A percentile compares a stretch with the other conserved stretches of the same genome.
Conservation (phyloP, 345 rosid species). For the Excoecaria cochinchinensis region DNA sequence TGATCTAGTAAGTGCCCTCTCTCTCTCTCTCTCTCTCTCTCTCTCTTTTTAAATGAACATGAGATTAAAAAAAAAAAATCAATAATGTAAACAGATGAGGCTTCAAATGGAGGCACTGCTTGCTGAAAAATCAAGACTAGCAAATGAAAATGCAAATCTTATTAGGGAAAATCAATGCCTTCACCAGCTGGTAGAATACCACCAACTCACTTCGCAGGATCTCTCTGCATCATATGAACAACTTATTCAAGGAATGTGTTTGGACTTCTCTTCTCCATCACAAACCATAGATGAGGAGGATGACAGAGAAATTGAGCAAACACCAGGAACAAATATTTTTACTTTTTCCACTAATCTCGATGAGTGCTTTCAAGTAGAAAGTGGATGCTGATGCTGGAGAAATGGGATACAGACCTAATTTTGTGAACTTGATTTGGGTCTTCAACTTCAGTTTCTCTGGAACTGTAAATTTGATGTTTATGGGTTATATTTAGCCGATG, state of each 20-base stretch:
- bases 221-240: conserved; percentile 77
- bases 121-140: conserved; percentile 81
- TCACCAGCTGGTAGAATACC: conserved; percentile 79
- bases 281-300: conserved; percentile 17
- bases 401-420: neutral
- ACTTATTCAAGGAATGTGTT: conserved; percentile 55
- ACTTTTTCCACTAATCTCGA: conserved; percentile 44
- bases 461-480: neutral
- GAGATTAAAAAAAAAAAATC: too few species aligned
- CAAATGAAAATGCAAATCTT: conserved; percentile 78
- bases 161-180: conserved; percentile 87
- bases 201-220: conserved; percentile 75
- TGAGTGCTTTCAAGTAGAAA: conserved; percentile 29
- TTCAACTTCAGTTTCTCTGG: neutral
- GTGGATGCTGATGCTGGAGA: neutral
- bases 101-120: conserved; percentile 89
- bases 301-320: conserved; percentile 8
- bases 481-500: neutral
- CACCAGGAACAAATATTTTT: conserved; percentile 11
- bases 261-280: conserved; percentile 80
- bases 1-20: conserved; percentile 55
- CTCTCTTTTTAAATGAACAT: too few species aligned
- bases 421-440: neutral
- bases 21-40: too few species aligned
- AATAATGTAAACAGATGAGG: conserved; percentile 56